Percentiles rank a stretch among this genome's conserved stretches.
Conservation (phyloP, 2,329 filamentous ascomycete genomes). For the Penicillium occitanis region DNA sequence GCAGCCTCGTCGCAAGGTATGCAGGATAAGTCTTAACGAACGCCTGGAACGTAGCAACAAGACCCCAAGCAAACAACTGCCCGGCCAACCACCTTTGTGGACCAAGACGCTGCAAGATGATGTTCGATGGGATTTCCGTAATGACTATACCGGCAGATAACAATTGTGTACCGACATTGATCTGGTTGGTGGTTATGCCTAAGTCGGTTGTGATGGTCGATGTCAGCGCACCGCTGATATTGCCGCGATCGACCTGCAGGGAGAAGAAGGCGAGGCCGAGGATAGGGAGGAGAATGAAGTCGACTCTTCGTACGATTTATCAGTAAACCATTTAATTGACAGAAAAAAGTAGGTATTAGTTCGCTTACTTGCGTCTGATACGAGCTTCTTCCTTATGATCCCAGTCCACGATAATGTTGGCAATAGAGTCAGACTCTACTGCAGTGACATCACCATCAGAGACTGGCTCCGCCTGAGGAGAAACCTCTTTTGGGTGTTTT, state of each 20-base stretch:
- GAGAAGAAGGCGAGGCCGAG: conserved; percentile 33
- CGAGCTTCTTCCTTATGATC: conserved; percentile 28
- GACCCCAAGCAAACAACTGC: conserved; percentile 56
- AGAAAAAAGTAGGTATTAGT: too few species aligned
- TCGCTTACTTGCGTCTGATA: conserved; percentile 30
- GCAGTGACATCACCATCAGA: conserved; percentile 20
- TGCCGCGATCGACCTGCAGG: conserved; percentile 36
- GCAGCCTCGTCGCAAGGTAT: conserved; percentile 52
- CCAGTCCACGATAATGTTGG: conserved; percentile 31
- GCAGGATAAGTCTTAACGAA: conserved; percentile 51
- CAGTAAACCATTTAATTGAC: too few species aligned
- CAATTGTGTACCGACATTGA: conserved; percentile 57
- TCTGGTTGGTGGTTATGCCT: conserved; percentile 52
- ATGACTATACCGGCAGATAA: conserved; percentile 54
- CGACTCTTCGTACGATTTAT: conserved; percentile 25
- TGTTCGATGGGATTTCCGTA: conserved; percentile 52
- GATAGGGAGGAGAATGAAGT: conserved; percentile 33
- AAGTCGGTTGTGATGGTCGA: conserved; percentile 55
- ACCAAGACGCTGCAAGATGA: conserved; percentile 55
- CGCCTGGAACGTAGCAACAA: conserved; percentile 56
- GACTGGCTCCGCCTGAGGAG: neutral
- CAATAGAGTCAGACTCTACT: conserved; percentile 22
- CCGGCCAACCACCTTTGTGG: conserved; percentile 56
- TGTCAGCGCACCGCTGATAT: conserved; percentile 54
- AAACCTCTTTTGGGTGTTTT: neutral